These are phyloP conservation scores for Leucaena leucocephala DNA, from an alignment of 306 rosid species.

Conservation along the genomic window DNA sequence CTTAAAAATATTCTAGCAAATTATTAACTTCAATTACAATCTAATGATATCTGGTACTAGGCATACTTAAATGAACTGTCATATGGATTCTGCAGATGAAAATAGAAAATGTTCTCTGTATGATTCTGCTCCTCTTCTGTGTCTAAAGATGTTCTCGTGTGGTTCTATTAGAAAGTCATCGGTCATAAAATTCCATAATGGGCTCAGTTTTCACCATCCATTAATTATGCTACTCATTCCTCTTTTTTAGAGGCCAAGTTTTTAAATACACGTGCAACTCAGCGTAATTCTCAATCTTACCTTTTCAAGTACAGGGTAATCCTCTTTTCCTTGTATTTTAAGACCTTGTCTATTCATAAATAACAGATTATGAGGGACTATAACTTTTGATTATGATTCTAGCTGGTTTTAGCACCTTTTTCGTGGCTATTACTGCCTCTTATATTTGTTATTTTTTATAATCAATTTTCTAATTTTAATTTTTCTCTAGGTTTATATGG, in stretches of 20 bases:
- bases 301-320: slow-evolving; percentile 7
- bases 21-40: too few species aligned
- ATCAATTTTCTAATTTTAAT: slow-evolving; percentile 1
- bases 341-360: slow-evolving; percentile 18
- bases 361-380: neutral
- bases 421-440: neutral
- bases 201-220: slow-evolving; percentile 12
- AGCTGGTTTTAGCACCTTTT: neutral
- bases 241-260: slow-evolving; percentile 1
- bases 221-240: neutral
- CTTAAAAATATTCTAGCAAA: too few species aligned
- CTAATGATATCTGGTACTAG: too few species aligned
- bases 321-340: slow-evolving; percentile 20
- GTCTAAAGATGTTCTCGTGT: neutral
- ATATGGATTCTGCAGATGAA: slow-evolving; percentile 1
- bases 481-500: slow-evolving; percentile 81
- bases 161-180: slow-evolving; percentile 16
- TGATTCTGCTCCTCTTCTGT: neutral
- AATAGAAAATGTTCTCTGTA: neutral
- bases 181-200: neutral
- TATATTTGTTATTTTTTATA: neutral
- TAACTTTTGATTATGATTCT: neutral
- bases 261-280: neutral
- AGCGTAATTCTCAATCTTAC: neutral
- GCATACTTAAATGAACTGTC: neutral